These are phyloP conservation scores for Stenogyne calaminthoides DNA, from an alignment of 305 asterid genomes.

Conservation along the genomic window DNA sequence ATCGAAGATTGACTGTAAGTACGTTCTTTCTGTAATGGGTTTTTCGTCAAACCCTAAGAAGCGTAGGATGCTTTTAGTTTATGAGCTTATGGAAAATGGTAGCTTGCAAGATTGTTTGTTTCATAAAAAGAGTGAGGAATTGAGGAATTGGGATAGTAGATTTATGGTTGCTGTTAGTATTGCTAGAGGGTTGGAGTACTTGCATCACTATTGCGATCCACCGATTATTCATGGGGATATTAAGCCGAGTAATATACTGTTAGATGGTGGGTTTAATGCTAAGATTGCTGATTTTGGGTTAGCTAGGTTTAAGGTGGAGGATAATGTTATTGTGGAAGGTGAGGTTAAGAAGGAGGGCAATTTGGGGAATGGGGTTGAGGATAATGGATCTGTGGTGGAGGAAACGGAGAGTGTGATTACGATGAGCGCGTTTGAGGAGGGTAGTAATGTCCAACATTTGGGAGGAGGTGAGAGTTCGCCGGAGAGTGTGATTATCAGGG, in stretches of 20 bases:
- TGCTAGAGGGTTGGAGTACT: conserved; percentile 89
- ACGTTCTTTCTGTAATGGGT: conserved; percentile 69
- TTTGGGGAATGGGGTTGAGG: conserved; percentile 49
- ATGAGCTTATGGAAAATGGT: conserved; percentile 85
- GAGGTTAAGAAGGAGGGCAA: conserved; percentile 60
- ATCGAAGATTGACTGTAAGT: conserved; percentile 73
- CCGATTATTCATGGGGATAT: conserved; percentile 91
- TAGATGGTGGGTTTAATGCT: conserved; percentile 68
- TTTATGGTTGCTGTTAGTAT: conserved; percentile 68
- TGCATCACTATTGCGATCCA: conserved; percentile 90
- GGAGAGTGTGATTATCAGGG: conserved; percentile 64
- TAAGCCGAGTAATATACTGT: conserved; percentile 83
- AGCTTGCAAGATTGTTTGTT: conserved; percentile 95
- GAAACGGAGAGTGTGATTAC: conserved; percentile 89
- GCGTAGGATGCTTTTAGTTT: conserved; percentile 84
- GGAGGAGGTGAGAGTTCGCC: conserved; percentile 66
- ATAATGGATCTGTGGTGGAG: conserved; percentile 73
- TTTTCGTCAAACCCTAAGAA: conserved; percentile 73
- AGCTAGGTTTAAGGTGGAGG: conserved; percentile 80
- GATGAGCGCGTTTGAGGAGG: conserved; percentile 63
- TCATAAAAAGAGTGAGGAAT: conserved; percentile 67
- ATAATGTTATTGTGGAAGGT: conserved; percentile 47
- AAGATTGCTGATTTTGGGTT: conserved; percentile 94
- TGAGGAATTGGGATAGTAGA: conserved; percentile 74
- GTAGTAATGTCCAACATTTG: conserved; percentile 25